phyloP scores from a whole-genome alignment of 139 green algal genomes.

The Edaphochlamys debaryana region DNA sequence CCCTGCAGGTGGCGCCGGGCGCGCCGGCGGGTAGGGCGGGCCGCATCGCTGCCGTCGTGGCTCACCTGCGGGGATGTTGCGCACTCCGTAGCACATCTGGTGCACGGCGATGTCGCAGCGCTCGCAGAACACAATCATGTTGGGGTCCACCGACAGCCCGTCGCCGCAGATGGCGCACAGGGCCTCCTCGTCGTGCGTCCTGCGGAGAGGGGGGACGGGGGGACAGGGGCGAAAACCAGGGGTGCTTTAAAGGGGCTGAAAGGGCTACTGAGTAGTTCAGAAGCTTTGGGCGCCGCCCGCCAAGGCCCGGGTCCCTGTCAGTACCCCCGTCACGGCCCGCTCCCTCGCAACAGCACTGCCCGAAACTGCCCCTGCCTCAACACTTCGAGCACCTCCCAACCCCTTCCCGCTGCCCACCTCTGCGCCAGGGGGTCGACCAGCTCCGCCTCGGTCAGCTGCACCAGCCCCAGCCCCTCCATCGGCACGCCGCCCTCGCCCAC shows the following conservation, averaged over 20 bases:
- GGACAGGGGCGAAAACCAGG: too few species aligned
- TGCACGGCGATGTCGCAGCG: constrained; percentile 93
- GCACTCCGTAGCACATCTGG: constrained; percentile 88
- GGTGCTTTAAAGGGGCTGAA: too few species aligned
- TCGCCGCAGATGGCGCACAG: constrained; percentile 90
- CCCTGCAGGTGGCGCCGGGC: too few species aligned
- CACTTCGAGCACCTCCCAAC: too few species aligned
- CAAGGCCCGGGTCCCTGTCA: too few species aligned
- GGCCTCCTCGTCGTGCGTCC: constrained; percentile 80
- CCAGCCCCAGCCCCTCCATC: neutral
- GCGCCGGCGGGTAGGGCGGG: too few species aligned
- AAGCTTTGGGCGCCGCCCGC: too few species aligned
- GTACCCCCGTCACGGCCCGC: too few species aligned
- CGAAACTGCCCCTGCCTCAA: too few species aligned
- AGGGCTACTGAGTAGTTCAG: too few species aligned
- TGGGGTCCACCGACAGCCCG: constrained; percentile 75
- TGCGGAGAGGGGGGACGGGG: constrained; percentile 3
- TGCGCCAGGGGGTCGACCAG: constrained; percentile 24
- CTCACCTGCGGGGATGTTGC: constrained; percentile 64
- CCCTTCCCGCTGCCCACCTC: too few species aligned
- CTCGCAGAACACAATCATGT: constrained; percentile 94
- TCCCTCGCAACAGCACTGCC: neutral
- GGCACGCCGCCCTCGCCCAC: neutral
- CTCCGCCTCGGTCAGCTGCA: neutral
- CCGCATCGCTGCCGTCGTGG: too few species aligned